phyloP scores from a whole-genome alignment of 805 yeast species.

The Ogataea ramenticola region DNA sequence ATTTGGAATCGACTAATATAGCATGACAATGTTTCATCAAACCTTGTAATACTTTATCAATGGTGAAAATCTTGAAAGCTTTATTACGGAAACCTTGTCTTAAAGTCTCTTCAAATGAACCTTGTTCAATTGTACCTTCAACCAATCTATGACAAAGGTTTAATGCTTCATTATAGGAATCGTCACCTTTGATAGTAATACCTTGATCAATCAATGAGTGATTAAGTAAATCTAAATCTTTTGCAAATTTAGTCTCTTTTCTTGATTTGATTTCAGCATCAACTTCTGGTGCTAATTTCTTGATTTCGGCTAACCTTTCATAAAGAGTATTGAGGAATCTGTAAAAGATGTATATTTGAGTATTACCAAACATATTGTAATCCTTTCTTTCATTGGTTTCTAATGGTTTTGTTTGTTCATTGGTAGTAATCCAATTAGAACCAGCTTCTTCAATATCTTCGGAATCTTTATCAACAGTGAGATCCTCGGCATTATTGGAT shows the following conservation, averaged over 20 bases:
- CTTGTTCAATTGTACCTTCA: slow-evolving; percentile 88
- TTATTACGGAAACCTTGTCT: slow-evolving; percentile 93
- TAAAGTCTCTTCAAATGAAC: slow-evolving; percentile 89
- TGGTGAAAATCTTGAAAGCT: slow-evolving; percentile 87
- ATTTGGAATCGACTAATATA: slow-evolving; percentile 68
- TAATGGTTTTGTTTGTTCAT: slow-evolving; percentile 12
- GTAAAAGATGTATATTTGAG: slow-evolving; percentile 82
- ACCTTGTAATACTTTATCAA: slow-evolving; percentile 85
- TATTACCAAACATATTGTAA: slow-evolving; percentile 80
- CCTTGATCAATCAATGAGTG: slow-evolving; percentile 79
- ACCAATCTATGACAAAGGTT: slow-evolving; percentile 66
- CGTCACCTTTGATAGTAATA: slow-evolving; percentile 57
- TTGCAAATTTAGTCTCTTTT: slow-evolving; percentile 68
- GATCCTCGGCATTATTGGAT: slow-evolving; percentile 12
- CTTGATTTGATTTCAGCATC: slow-evolving; percentile 63
- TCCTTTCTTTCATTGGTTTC: slow-evolving; percentile 31
- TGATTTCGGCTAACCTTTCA: slow-evolving; percentile 73
- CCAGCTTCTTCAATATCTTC: slow-evolving; percentile 27
- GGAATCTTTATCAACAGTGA: slow-evolving; percentile 14
- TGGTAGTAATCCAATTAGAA: slow-evolving; percentile 27
- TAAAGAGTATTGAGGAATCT: slow-evolving; percentile 79
- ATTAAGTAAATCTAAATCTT: slow-evolving; percentile 74
- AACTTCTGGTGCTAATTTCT: slow-evolving; percentile 61
- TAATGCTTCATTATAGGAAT: slow-evolving; percentile 75
- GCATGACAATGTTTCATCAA: slow-evolving; percentile 82